Conservation (phyloP, 495 filamentous ascomycete genomes). For the Venustampulla echinocandica region DNA sequence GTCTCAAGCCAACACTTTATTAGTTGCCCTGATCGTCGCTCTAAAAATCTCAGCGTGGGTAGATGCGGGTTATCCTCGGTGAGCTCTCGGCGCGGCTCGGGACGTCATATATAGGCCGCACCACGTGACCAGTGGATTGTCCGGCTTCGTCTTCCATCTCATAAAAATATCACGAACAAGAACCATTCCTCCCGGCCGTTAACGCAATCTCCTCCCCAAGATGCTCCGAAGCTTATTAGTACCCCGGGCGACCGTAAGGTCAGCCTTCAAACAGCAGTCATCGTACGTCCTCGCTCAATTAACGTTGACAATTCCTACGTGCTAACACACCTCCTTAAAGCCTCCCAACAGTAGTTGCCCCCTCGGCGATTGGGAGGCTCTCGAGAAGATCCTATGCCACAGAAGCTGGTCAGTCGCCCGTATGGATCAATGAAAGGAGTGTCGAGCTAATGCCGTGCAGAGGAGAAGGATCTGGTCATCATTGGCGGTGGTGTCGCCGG, state of each 20-base stretch:
- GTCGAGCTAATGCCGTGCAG: slow-evolving; percentile 35
- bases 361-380: slow-evolving; percentile 45
- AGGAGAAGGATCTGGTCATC: slow-evolving; percentile 86
- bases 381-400: slow-evolving; percentile 69
- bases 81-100: background rate
- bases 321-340: slow-evolving; percentile 29
- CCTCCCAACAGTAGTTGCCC: slow-evolving; percentile 49
- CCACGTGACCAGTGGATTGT: slow-evolving; percentile 2
- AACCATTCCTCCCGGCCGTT: too few species aligned
- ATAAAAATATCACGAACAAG: slow-evolving; percentile 40
- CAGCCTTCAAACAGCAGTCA: slow-evolving; percentile 47
- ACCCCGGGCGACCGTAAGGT: slow-evolving; percentile 56
- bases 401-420: slow-evolving; percentile 56
- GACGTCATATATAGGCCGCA: background rate
- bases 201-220: too few species aligned
- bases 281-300: slow-evolving; percentile 34
- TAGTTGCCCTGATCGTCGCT: too few species aligned
- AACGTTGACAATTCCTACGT: slow-evolving; percentile 18
- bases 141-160: background rate
- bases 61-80: background rate
- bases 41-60: too few species aligned
- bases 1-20: too few species aligned
- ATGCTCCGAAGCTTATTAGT: slow-evolving; percentile 69
- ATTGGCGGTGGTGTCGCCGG: slow-evolving; percentile 96
- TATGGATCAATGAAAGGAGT: background rate